Evolutionary conservation across 192 early-diverging fungal genomes (phyloP), one percentile per base, ranked within the genome.

Genomic region (Coemansia sp.): DNA sequence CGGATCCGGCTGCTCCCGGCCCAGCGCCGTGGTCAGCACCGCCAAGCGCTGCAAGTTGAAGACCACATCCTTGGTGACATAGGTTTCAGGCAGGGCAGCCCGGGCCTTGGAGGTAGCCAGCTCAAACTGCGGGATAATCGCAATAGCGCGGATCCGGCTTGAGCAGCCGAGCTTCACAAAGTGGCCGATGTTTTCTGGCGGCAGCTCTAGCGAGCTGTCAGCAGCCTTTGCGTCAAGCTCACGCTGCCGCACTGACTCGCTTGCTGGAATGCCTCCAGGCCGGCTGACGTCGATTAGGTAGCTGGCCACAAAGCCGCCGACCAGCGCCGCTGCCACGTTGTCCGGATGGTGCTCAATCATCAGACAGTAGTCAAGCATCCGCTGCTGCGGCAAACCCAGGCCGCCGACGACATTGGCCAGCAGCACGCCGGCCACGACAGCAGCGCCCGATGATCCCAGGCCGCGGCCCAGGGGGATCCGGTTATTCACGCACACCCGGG

Each of bases 291-390:
- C 83, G 5, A 82, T 58, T 60, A 91, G 59, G 65, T 95, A 98
- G 49, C 86, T 86, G 20, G 90, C 89, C 8, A 95, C 84, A 74
- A 97, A 96, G 10, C 95, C 95, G 50, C 97, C 97, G 27, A 96
- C 82, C 20, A 99, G 72, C 12, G 92, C 89, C 6, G 94, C 92
- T 1, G 95, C 86, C 1, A 96, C 90, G 71, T 99, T 99, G 53
- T 99, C 97, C 2, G 97, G 97, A 60, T 99, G 97, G 42, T 90
- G 89, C 75, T 99, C 97, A 17, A 97, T 87, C 79, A 89, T 83
- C 57, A 94, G 62, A 54, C 86, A 90, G 48, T 85, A 95, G 62
- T 99, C 95, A 17, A 99, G 80, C 79, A 98, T 80, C 31, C 90
- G 82, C 54, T 92, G 85, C 35, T 81, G 73, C 6, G 70, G 57